phyloP scores from a whole-genome alignment of 176 grass and related monocot species.

The Cenchrus americanus region DNA sequence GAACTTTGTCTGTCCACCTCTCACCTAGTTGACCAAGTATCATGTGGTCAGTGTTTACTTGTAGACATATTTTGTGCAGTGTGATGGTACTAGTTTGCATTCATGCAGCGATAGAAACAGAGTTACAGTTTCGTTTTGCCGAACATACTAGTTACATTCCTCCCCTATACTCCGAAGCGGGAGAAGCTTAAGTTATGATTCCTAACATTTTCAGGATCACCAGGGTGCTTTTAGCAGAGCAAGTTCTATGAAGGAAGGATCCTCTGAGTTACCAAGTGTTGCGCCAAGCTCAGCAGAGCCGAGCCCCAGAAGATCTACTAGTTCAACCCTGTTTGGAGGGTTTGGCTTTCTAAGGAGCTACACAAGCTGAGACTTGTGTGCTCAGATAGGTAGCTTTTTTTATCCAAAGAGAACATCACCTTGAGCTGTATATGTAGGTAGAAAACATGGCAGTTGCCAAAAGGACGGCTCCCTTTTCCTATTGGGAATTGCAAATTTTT shows the following conservation, averaged over 20 bases:
- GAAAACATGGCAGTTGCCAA: conserved; percentile 27
- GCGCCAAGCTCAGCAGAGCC: conserved; percentile 24
- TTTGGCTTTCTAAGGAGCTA: conserved; percentile 47
- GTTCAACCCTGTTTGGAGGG: conserved; percentile 45
- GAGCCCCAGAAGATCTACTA: conserved; percentile 19
- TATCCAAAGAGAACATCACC: conserved; percentile 5
- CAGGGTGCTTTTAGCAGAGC: conserved; percentile 37
- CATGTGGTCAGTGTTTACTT: background rate
- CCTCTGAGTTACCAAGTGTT: background rate
- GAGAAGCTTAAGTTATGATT: background rate
- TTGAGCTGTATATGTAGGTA: conserved; percentile 34
- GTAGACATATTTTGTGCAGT: background rate
- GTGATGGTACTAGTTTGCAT: background rate
- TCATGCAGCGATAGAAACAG: background rate
- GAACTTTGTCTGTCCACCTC: background rate
- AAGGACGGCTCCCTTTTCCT: conserved; percentile 35
- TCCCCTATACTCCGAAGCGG: background rate
- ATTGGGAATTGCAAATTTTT: conserved; percentile 32
- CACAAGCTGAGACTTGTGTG: conserved; percentile 33
- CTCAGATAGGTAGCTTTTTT: conserved; percentile 43
- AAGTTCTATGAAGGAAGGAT: conserved; percentile 51
- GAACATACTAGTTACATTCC: background rate
- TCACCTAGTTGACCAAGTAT: conserved; percentile 15
- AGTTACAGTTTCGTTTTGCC: background rate
- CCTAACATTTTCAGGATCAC: conserved; percentile 14